Evolutionary conservation across 73 alveolate genomes (phyloP), one percentile per base, ranked within the genome.

Genomic region (Paramecium sexaurelia): DNA sequence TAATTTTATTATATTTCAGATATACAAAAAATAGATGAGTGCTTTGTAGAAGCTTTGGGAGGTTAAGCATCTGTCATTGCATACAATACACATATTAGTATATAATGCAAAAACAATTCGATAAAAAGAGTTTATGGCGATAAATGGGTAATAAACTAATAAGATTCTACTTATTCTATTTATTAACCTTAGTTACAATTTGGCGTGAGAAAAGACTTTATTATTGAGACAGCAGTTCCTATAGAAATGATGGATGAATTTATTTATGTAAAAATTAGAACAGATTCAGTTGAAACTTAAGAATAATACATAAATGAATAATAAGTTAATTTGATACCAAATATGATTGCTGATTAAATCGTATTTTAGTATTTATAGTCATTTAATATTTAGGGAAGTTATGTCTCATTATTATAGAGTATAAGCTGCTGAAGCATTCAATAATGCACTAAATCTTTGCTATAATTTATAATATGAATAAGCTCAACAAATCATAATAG

Each of bases 31-130:
- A 88, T 88, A 36, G 94, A 88, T 51, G 75, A 68, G 8, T 88
- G 94, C 27, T 88, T 88, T 88, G 55, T 88, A 7, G 94, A 88
- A 47, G 94, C 94, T 19, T 40, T 88, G 41, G 94, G 94, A 43
- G 94, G 94, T 39, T 19, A 55, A 17, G 69, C 75, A 27, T 88
- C 94, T 22, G 94, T 88, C 6, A 33, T 88, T 40, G 87, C 91
- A 22, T n/a, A 69, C 29, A 88, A 88, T 69, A 82, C 55, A 4
- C 19, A 37, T 2, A 41, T 88, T 32, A 88, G 61, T 11, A 47
- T 88, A 10, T 19, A 51, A 57, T 39, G 82, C 26, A 37, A 51
- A 0, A 17, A 67, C 11, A 69, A 55, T 20, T 24, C 39, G 19
- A 39, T 88, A 4, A 66, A 32, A 32, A 88, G 71, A 41, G 87